Evolutionary conservation across 2,329 filamentous ascomycete genomes (phyloP), one percentile per base, ranked within the genome.

Genomic region (Paraphaeosphaeria minitans): DNA sequence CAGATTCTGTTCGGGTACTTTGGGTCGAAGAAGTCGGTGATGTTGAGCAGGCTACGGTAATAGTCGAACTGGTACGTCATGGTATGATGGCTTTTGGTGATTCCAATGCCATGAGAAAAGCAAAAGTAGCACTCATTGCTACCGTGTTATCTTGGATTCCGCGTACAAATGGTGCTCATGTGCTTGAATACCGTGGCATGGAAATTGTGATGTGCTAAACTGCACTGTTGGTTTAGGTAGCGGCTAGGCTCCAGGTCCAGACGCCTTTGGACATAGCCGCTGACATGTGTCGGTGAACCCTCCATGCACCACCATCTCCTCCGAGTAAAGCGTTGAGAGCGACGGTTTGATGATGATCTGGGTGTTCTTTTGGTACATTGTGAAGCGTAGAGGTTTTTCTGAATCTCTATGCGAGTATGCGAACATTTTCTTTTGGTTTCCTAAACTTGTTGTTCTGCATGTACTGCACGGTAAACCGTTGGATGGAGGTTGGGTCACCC

Each of bases 1-100:
- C 4, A 77, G 62, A 39, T 75, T 76, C 58, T 79, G 76, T 63
- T 78, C 77, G 12, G 67, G 49, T 75, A 70, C 14, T 56, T 56
- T 9, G 75, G 66, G 35, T 74, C 66, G 60, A 78, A 79, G 10
- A 67, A 65, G 45, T 72, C 39, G 7, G 68, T 64, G 13, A 71
- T 65, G 19, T 68, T 56, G 45, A 76, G 58, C 13, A 76, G 58
- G 8, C 63, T 65, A 19, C 63, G 54, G 62, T 77, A 77, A 65
- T 77, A 71, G 3, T 70, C 51, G 59, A 74, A 74, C 19, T 21
- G 16, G 19, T 10, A 21, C n/a, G 39, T 10, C 39, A 8, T 21
- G 8, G 6, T n/a, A 19, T 10, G n/a, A 19, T 21, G n/a, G 39
- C n/a, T n/a, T 19, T 10, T 21, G 19, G 16, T 1, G 4, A 42